These are phyloP conservation scores for Leptomonas pyrrhocoris DNA, from an alignment of 208 protist genomes.

Conservation along the genomic window DNA sequence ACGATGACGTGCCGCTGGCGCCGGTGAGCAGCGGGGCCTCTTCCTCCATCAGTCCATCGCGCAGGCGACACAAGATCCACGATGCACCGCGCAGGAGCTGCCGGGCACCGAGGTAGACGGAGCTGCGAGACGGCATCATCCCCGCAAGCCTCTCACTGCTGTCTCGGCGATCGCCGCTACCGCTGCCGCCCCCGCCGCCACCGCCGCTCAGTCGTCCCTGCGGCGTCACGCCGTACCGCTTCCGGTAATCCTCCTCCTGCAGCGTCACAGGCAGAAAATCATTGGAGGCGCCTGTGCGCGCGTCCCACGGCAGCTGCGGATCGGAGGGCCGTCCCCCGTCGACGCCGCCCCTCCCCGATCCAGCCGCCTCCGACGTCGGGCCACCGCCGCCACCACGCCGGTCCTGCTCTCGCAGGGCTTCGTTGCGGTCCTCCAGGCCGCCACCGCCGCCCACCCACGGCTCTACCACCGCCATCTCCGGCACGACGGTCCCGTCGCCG, in stretches of 20 bases:
- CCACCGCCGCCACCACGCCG: background rate
- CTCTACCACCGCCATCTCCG: constrained; percentile 43
- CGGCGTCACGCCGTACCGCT: constrained; percentile 15
- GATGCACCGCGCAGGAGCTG: constrained; percentile 9
- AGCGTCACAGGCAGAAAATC: constrained; percentile 31
- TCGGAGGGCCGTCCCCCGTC: background rate
- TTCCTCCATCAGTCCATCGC: constrained; percentile 3
- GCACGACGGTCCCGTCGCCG: constrained; percentile 45
- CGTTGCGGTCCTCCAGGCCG: background rate
- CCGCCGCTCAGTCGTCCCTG: background rate
- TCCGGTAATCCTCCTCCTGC: constrained; percentile 28
- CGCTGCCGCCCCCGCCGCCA: background rate
- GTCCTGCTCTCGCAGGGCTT: background rate
- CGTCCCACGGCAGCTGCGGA: background rate
- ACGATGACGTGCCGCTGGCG: background rate
- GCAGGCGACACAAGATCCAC: constrained; percentile 9
- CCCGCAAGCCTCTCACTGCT: background rate
- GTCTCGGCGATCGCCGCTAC: constrained; percentile 1
- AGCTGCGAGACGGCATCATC: constrained; percentile 14
- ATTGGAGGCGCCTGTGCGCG: background rate
- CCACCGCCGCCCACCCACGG: constrained; percentile 13
- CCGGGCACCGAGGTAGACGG: constrained; percentile 19
- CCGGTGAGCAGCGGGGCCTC: constrained; percentile 16
- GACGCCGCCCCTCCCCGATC: background rate
- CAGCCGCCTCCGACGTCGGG: background rate